Conservation (phyloP, 768 basidiomycete genomes). For the Cystoderma amianthinum region DNA sequence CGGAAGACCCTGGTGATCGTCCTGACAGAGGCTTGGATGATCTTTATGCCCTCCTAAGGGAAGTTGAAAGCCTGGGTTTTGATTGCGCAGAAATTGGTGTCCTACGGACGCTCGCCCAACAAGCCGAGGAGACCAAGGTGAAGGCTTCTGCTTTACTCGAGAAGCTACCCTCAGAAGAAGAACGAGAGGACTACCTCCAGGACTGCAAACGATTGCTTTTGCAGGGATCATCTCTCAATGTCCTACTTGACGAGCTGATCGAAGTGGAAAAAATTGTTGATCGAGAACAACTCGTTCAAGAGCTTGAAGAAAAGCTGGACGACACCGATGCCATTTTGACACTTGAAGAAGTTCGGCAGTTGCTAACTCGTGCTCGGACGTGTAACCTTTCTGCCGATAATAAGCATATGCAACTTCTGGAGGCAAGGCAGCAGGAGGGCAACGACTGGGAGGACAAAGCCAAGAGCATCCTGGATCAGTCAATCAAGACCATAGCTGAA, state of each 20-base stretch:
- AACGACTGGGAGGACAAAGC: slow-evolving; percentile 75
- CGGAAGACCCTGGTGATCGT: slow-evolving; percentile 56
- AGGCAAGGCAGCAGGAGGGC: slow-evolving; percentile 60
- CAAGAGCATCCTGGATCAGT: slow-evolving; percentile 55
- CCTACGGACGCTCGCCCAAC: slow-evolving; percentile 46
- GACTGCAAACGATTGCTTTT: slow-evolving; percentile 69
- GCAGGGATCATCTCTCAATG: slow-evolving; percentile 70
- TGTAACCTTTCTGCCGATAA: slow-evolving; percentile 64
- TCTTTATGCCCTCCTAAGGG: slow-evolving; percentile 58
- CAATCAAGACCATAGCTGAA: slow-evolving; percentile 69
- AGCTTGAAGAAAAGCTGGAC: slow-evolving; percentile 69
- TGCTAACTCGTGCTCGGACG: slow-evolving; percentile 61
- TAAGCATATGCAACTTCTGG: slow-evolving; percentile 55
- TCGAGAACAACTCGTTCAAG: slow-evolving; percentile 68
- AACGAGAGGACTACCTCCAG: slow-evolving; percentile 49
- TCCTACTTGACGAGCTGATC: slow-evolving; percentile 73
- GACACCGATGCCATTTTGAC: slow-evolving; percentile 52
- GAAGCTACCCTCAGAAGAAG: slow-evolving; percentile 29
- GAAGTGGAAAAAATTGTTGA: slow-evolving; percentile 79
- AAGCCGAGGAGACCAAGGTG: slow-evolving; percentile 57
- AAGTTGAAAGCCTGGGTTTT: slow-evolving; percentile 78
- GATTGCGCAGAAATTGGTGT: slow-evolving; percentile 69
- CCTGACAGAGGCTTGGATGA: slow-evolving; percentile 69
- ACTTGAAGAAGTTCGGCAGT: slow-evolving; percentile 70
- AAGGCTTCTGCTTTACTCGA: slow-evolving; percentile 49